These are phyloP conservation scores for Vanderwaltozyma tropicalis DNA, from an alignment of 805 yeast genomes.

Conservation along the genomic window DNA sequence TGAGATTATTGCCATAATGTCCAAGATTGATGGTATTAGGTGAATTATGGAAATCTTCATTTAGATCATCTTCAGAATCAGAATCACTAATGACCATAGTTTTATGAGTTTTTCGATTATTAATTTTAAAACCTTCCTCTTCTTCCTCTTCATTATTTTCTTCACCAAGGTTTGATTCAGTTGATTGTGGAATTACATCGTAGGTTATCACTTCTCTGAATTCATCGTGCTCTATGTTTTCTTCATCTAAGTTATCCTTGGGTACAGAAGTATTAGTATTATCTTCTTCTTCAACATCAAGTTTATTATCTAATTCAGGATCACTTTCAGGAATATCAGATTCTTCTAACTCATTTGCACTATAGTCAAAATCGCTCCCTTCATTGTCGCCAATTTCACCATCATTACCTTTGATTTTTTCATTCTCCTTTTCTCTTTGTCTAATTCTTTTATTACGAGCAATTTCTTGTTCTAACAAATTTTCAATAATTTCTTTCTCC, in stretches of 20 bases:
- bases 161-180: conserved; percentile 9
- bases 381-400: conserved; percentile 1
- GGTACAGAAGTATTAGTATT: too few relatives aligned
- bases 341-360: conserved; percentile 17
- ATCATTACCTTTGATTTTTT: conserved; percentile 18
- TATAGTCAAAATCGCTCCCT: conserved; percentile 5
- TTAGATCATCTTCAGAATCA: conserved; percentile 7
- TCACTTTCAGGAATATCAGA: conserved; percentile 9
- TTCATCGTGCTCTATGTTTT: conserved; percentile 3
- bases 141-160: conserved; percentile 17
- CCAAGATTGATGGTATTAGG: conserved; percentile 20
- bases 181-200: conserved; percentile 10
- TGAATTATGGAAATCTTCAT: too few relatives aligned
- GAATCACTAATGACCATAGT: conserved; percentile 5
- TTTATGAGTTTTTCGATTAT: conserved; percentile 1
- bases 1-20: conserved; percentile 20
- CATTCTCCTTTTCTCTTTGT: conserved; percentile 31
- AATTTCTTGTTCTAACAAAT: conserved; percentile 39
- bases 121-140: conserved; percentile 15
- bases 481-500: conserved; percentile 27
- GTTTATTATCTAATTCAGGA: neutral
- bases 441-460: conserved; percentile 38
- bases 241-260: too few relatives aligned
- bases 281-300: conserved; percentile 2
- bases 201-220: conserved; percentile 18